Evolutionary conservation across 2,329 filamentous ascomycete genomes (phyloP), one percentile per base, ranked within the genome.

Genomic region (Nemania serpens): DNA sequence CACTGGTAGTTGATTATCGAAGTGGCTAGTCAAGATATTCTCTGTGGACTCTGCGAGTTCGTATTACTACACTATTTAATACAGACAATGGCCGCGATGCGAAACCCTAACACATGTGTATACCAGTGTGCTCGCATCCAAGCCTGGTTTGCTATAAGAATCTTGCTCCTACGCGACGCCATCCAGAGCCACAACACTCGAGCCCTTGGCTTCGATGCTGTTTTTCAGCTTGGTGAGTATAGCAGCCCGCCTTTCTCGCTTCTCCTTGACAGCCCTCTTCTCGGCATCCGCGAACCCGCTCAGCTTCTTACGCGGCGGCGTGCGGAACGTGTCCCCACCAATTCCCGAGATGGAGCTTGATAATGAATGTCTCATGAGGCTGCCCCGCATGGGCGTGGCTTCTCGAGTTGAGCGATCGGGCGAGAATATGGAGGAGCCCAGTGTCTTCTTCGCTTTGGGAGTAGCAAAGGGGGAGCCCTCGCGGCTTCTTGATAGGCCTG

Each of bases 231-330:
- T 84, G 34, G 75, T 75, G 29, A 86, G 75, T 9, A 87, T 81
- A 3, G 78, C 81, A 68, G 80, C 80, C 66, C 84, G 78, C 62
- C 77, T 81, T n/a, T 79, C 78, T 63, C 80, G 75, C 73, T 82
- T 84, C 59, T 80, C 78, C 74, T 81, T 85, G 58, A 88, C 72
- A 29, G 79, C 78, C 29, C 75, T 75, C 76, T 86, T 88, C 71
- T 89, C 87, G 54, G 82, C 79, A 34, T 78, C 76, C 59, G 81
- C 85, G 66, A 85, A 89, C 17, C 84, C 84, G 62, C 81, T 86
- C 58, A 88, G 68, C 78, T 87, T 88, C 77, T 84, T 88, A 45
- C 85, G 77, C 2, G 84, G 82, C 25, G 84, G 78, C 18, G 82
- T 82, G 61, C 74, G 68, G 45, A 71, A 67, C 51, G 70, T 65